Conservation (phyloP, 371 early-diverging fungal genomes). For the Fennellomyces sp. region DNA sequence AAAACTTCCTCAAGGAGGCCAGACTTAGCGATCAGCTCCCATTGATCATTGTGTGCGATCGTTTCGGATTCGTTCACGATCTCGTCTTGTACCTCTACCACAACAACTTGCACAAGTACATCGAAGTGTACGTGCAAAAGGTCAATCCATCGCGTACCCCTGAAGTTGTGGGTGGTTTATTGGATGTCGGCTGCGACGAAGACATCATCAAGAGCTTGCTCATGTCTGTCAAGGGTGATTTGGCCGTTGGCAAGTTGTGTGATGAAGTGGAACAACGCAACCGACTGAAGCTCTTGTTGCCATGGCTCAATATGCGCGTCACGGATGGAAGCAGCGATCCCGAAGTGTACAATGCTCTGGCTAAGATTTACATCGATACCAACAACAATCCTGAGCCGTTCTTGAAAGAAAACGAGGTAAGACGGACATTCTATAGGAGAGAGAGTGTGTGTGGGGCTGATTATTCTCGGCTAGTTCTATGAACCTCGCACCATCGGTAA, state of each 20-base stretch:
- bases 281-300: slow-evolving; percentile 92
- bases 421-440: too few species aligned
- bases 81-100: slow-evolving; percentile 94
- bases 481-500: slow-evolving; percentile 91
- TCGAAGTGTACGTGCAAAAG: slow-evolving; percentile 97
- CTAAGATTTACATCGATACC: slow-evolving; percentile 98
- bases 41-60: slow-evolving; percentile 97
- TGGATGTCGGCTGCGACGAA: slow-evolving; percentile 98
- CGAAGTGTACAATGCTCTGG: slow-evolving; percentile 94
- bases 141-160: slow-evolving; percentile 95
- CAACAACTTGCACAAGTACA: slow-evolving; percentile 90
- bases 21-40: slow-evolving; percentile 95
- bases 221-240: slow-evolving; percentile 73
- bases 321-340: slow-evolving; percentile 87
- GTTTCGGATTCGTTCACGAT: slow-evolving; percentile 96
- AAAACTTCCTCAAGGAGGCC: slow-evolving; percentile 97
- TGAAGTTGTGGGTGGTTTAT: slow-evolving; percentile 93
- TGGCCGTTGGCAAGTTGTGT: slow-evolving; percentile 89
- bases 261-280: slow-evolving; percentile 95
- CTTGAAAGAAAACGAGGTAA: slow-evolving; percentile 85
- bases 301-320: slow-evolving; percentile 89
- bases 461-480: slow-evolving; percentile 71
- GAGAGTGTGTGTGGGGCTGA: too few species aligned
- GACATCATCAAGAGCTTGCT: slow-evolving; percentile 87
- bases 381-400: slow-evolving; percentile 98